Evolutionary conservation across 441 rosid genomes (phyloP), one percentile per base, ranked within the genome.

Genomic region (Pelargonium myrrhifolium): DNA sequence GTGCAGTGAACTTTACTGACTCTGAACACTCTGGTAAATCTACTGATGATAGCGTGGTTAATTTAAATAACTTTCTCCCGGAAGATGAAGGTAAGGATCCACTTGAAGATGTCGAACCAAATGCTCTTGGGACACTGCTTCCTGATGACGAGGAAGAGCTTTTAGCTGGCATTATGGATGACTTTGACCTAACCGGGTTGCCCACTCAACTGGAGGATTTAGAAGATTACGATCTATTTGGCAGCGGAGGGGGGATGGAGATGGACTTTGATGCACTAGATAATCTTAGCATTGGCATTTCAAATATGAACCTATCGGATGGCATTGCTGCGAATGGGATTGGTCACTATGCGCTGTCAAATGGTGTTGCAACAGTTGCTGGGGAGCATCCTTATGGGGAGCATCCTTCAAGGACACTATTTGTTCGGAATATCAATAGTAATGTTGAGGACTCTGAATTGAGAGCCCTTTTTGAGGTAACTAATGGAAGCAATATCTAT

Each of bases 381-480:
- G 91, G 92, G 64, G 97, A 90, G 49, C 92, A 90, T 76, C 97
- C 97, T 5, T 87, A 83, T 58, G 97, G 95, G 64, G 97, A 90
- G 78, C 95, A 90, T 77, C 97, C 95, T 78, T 90, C 97, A 24
- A 83, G 97, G 77, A 90, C 97, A 56, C 68, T 90, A 51, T 90
- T 88, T 82, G 97, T 90, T 18, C 85, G 95, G 64, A 90, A 90
- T 73, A 90, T 90, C 65, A 90, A 90, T 77, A 90, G 97, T 69
- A 85, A 88, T 64, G 94, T 88, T 9, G 97, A 90, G 65, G 95
- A 90, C 76, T 78, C 86, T 39, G 97, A 90, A 81, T 71, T 90
- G 78, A 83, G 74, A 68, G 76, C 94, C 60, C 86, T 90, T 53
- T 90, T 90, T 76, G 92, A 88, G 97, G 97, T 62, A 40, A 40